Evolutionary conservation across 345 rosid species (phyloP), one percentile per base, ranked within the genome.

Genomic region (Salix dunnii): DNA sequence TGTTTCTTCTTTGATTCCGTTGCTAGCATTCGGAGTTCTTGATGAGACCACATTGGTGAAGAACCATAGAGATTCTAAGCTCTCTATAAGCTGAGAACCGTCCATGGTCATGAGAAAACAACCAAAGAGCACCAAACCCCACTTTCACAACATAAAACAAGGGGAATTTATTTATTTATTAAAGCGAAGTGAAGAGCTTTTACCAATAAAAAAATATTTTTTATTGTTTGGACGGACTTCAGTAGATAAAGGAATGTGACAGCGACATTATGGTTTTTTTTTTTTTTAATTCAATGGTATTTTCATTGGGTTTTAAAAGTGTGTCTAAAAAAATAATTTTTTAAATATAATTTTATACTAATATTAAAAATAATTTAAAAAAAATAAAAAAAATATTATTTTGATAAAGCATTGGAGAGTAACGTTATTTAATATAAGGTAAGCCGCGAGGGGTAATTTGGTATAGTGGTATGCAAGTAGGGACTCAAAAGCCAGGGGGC

Each of bases 31-130:
- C 14, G 70, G 69, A 28, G 69, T 17, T 73, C 12, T 63, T 61
- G 80, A 23, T 6, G 23, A 75, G 20, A 85, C 74, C 38, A 82
- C 77, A 61, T 82, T 82, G 76, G 77, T 42, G 89, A 82, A 89
- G 85, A 84, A 89, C 91, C 90, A 89, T 21, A 87, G 80, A 81
- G 85, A 77, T 68, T 87, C 90, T 1, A 89, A 71, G 71, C 79
- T 77, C 77, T 89, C 82, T 8, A 84, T 27, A 11, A 82, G 30
- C 67, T 68, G 31, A 20, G 77, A 81, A 43, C 27, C 76, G 25
- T 82, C 88, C 91, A 88, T 88, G 79, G 43, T 87, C 87, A 88
- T 86, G 79, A 42, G 46, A 27, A 53, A 16, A 40, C 73, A 11
- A 36, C 66, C 18, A 31, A 11, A 67, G 71, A 36, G 25, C 2